phyloP scores from a whole-genome alignment of 2,329 filamentous ascomycete species.

The Stagonosporopsis chrysanthemi region DNA sequence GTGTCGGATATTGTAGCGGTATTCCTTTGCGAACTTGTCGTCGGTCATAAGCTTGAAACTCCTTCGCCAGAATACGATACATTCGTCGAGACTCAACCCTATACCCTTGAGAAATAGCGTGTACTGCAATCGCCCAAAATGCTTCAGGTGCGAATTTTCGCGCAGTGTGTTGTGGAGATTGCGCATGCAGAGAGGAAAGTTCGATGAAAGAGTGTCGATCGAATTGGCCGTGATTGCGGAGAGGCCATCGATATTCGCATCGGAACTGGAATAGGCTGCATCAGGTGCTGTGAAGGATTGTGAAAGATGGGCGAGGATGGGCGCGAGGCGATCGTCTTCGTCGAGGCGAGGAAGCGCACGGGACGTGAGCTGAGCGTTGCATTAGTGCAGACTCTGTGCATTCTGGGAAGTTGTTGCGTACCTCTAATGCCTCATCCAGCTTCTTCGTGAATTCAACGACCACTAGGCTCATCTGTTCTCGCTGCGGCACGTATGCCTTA shows the following conservation, averaged over 20 bases:
- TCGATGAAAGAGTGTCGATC: slow-evolving; percentile 76
- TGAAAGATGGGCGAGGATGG: slow-evolving; percentile 81
- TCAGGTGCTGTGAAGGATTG: slow-evolving; percentile 96
- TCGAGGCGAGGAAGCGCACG: slow-evolving; percentile 89
- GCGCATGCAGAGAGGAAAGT: slow-evolving; percentile 94
- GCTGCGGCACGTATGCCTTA: slow-evolving; percentile 88
- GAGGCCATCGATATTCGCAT: slow-evolving; percentile 78
- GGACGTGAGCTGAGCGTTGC: slow-evolving; percentile 72
- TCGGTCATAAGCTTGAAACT: slow-evolving; percentile 87
- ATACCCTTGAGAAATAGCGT: slow-evolving; percentile 96
- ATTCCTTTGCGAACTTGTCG: slow-evolving; percentile 96
- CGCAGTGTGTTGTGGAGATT: slow-evolving; percentile 86
- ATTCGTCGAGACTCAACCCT: slow-evolving; percentile 89
- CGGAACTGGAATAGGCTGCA: slow-evolving; percentile 74
- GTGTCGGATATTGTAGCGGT: slow-evolving; percentile 97
- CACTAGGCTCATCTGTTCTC: slow-evolving; percentile 89
- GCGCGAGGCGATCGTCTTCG: slow-evolving; percentile 89
- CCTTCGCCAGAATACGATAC: slow-evolving; percentile 87
- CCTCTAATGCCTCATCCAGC: slow-evolving; percentile 83
- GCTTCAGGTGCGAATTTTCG: slow-evolving; percentile 89
- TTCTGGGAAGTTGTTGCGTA: slow-evolving; percentile 50
- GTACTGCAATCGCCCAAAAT: slow-evolving; percentile 92
- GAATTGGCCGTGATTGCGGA: slow-evolving; percentile 66
- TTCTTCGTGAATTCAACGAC: slow-evolving; percentile 82
- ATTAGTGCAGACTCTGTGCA: slow-evolving; percentile 7